Percentiles rank a stretch among this genome's conserved stretches.
Evolutionary conservation across 345 rosid genomes (phyloP).

Genomic region (Gossypium herbaceum): DNA sequence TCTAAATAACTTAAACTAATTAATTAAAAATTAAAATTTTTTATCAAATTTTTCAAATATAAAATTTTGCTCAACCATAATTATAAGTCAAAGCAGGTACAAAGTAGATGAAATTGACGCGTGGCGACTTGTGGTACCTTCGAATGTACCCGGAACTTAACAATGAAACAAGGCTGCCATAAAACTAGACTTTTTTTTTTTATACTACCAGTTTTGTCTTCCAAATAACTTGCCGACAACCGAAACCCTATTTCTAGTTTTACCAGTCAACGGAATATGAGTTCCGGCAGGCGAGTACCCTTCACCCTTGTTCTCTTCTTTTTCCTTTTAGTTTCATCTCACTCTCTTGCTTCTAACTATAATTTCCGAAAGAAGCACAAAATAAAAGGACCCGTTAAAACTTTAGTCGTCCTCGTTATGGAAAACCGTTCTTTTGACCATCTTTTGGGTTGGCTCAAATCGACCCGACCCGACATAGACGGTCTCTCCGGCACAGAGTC

Average conservation of each 20-base stretch:
- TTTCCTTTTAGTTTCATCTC: conserved; percentile 52
- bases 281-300: conserved; percentile 43
- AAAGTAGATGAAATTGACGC: neutral
- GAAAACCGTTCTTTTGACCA: conserved; percentile 9
- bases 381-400: conserved; percentile 88
- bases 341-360: conserved; percentile 36
- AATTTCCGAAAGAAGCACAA: conserved; percentile 29
- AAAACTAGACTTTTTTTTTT: neutral
- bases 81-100: no score
- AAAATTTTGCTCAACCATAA: no score
- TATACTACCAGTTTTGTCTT: neutral
- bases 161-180: no score
- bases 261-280: conserved; percentile 35
- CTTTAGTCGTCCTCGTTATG: conserved; percentile 86
- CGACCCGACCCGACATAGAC: conserved; percentile 80
- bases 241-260: neutral
- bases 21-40: no score
- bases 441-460: conserved; percentile 77
- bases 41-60: no score
- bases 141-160: no score
- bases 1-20: no score
- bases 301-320: conserved; percentile 32
- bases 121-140: neutral
- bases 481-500: conserved; percentile 76
- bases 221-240: neutral